Conservation (phyloP, 2,329 filamentous ascomycete genomes). For the Hymenoscyphus scutula region DNA sequence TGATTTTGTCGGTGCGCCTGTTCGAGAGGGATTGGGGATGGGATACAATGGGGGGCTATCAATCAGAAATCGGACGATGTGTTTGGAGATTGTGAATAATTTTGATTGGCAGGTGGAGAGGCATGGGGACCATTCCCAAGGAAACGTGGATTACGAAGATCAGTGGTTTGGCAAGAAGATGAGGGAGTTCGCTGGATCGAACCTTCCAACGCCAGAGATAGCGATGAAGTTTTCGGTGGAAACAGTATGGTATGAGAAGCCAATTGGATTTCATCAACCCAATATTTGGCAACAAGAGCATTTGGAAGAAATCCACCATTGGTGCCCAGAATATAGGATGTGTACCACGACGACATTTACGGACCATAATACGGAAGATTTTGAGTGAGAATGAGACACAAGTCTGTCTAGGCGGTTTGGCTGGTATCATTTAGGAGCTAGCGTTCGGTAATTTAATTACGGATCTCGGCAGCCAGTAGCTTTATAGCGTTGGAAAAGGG, state of each 20-base stretch:
- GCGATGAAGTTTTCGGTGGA: constrained; percentile 22
- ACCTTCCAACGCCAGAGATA: constrained; percentile 22
- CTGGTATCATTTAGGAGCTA: too few species aligned
- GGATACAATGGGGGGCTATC: constrained; percentile 37
- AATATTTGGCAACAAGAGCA: constrained; percentile 1
- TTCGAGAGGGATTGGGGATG: not conserved
- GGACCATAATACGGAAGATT: constrained; percentile 10
- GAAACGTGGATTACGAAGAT: constrained; percentile 22
- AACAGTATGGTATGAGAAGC: constrained; percentile 13
- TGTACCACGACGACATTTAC: constrained; percentile 1
- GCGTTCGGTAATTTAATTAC: too few species aligned
- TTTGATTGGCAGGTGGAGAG: constrained; percentile 21
- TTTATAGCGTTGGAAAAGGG: too few species aligned
- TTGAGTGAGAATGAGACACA: not conserved
- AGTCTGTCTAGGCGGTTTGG: too few species aligned
- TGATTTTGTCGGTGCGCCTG: constrained; percentile 34
- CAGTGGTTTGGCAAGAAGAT: constrained; percentile 26
- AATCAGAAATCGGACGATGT: constrained; percentile 35
- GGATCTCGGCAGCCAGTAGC: too few species aligned
- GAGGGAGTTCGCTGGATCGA: constrained; percentile 15
- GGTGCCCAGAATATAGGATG: constrained; percentile 10
- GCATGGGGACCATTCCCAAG: constrained; percentile 24
- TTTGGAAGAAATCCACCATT: constrained; percentile 10
- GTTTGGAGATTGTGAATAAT: constrained; percentile 23
- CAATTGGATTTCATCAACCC: constrained; percentile 16